A percentile compares a stretch with the other conserved stretches of the same genome.
Evolutionary conservation across 129 eudicot species (phyloP).

Genomic region (Cynara cardunculus): DNA sequence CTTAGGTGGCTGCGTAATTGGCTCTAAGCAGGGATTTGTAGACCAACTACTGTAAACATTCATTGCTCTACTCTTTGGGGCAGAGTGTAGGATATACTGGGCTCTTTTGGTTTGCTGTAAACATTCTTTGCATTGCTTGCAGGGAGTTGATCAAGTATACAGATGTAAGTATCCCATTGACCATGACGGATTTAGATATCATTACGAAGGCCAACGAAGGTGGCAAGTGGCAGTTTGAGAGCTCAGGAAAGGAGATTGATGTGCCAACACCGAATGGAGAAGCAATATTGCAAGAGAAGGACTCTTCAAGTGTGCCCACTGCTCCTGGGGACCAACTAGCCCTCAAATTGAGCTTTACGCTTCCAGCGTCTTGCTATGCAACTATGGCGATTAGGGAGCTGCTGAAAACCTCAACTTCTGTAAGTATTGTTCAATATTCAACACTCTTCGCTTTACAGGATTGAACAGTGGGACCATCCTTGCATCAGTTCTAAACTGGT

Average conservation of each 20-base stretch:
- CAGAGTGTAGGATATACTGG: background rate
- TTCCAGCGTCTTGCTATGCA: constrained; percentile 91
- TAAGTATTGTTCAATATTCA: constrained; percentile 29
- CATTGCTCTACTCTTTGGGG: background rate
- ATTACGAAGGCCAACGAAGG: constrained; percentile 39
- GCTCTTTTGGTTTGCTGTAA: background rate
- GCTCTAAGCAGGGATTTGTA: background rate
- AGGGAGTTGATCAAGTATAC: constrained; percentile 78
- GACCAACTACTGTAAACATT: background rate
- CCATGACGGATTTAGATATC: constrained; percentile 67
- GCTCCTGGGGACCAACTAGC: constrained; percentile 50
- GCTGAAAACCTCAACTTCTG: constrained; percentile 90
- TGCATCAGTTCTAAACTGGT: background rate
- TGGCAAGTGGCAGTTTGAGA: constrained; percentile 2
- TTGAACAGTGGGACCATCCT: too few relatives aligned
- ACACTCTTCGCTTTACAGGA: background rate
- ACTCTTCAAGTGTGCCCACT: constrained; percentile 2
- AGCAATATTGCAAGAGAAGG: constrained; percentile 22
- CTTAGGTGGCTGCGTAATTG: background rate
- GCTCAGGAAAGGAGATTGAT: background rate
- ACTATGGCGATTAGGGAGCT: constrained; percentile 98
- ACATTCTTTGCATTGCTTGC: constrained; percentile 8
- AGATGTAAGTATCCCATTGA: constrained; percentile 67
- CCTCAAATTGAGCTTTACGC: constrained; percentile 76
- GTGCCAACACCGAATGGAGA: constrained; percentile 16